A percentile compares a stretch with the other conserved stretches of the same genome.
These are phyloP conservation scores for Cladochytrium replicatum DNA, from an alignment of 192 early-diverging fungal species.

Conservation along the genomic window DNA sequence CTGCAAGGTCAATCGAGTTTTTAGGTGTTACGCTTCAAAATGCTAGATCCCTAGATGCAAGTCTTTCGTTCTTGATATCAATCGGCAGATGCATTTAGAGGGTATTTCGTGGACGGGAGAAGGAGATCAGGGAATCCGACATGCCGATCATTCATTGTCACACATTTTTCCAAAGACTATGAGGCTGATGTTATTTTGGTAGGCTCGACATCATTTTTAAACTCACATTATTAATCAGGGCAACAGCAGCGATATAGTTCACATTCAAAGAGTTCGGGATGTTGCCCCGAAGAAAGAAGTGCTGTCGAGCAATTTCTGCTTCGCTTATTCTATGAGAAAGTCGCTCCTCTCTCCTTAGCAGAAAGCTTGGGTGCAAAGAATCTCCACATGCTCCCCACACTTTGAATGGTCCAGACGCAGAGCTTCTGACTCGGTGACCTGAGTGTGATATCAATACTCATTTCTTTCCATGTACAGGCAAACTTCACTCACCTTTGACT, in stretches of 20 bases:
- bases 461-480: too few relatives aligned
- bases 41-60: neutral
- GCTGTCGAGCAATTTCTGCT: conserved; percentile 85
- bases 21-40: conserved; percentile 49
- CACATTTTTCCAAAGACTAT: conserved; percentile 80
- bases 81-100: conserved; percentile 73
- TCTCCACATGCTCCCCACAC: too few relatives aligned
- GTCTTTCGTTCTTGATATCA: neutral
- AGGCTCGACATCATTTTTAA: conserved; percentile 1
- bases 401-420: too few relatives aligned
- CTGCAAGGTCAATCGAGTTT: conserved; percentile 93
- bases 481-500: too few relatives aligned
- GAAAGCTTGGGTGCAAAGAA: too few relatives aligned
- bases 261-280: conserved; percentile 76
- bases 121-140: conserved; percentile 24
- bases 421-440: too few relatives aligned
- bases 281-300: conserved; percentile 99
- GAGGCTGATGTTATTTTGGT: conserved; percentile 12
- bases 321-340: conserved; percentile 17
- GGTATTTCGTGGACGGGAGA: conserved; percentile 54
- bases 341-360: conserved; percentile 4
- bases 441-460: too few relatives aligned
- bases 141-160: conserved; percentile 90
- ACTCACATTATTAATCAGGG: conserved; percentile 27
- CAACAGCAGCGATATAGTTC: conserved; percentile 23